Evolutionary conservation across 1,284 basidiomycete species (phyloP), one percentile per base, ranked within the genome.

Genomic region (Erythrobasidium hasegawianum): DNA sequence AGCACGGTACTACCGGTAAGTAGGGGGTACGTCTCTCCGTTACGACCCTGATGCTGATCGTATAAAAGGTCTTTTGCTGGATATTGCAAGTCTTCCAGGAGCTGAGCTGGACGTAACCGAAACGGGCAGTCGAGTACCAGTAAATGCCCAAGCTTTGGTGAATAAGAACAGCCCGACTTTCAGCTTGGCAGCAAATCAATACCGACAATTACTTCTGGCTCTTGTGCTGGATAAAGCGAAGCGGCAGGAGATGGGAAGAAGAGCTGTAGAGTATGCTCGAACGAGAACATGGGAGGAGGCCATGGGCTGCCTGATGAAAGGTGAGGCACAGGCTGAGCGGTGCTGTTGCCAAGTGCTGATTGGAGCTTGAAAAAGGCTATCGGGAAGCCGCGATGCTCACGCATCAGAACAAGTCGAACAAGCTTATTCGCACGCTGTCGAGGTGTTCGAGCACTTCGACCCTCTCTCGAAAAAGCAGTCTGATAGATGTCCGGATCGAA

Each of bases 1-100:
- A 74, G n/a, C 78, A 81, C 68, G 74, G 72, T 2, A 64, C 69
- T 33, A 83, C 82, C 0, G 83, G 82, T 60, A 13, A 43, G 39
- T 38, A 20, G 14, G 22, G 26, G 11, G 41, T 26, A n/a, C n/a
- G n/a, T n/a, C n/a, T n/a, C n/a, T n/a, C n/a, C n/a, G n/a, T n/a
- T 20, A 45, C 18, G 5, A n/a, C 27, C 24, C 20, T 2, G 27
- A 38, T 2, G 13, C 38, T 41, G 22, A 40, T 9, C n/a, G n/a
- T n/a, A n/a, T n/a, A n/a, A 11, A n/a, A 67, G 57, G 57, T 33
- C 59, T 38, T 40, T 22, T 65, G n/a, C 56, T 65, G 0, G 56
- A 65, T 26, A 55, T 65, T 7, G 33, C 45, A n/a, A 43, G 9
- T 24, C 29, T 65, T 26, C 62, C 62, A 40, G 62, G 56, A 9